Evolutionary conservation across 2,329 filamentous ascomycete species (phyloP), one percentile per base, ranked within the genome.

Genomic region (Pestalotiopsis sp.): DNA sequence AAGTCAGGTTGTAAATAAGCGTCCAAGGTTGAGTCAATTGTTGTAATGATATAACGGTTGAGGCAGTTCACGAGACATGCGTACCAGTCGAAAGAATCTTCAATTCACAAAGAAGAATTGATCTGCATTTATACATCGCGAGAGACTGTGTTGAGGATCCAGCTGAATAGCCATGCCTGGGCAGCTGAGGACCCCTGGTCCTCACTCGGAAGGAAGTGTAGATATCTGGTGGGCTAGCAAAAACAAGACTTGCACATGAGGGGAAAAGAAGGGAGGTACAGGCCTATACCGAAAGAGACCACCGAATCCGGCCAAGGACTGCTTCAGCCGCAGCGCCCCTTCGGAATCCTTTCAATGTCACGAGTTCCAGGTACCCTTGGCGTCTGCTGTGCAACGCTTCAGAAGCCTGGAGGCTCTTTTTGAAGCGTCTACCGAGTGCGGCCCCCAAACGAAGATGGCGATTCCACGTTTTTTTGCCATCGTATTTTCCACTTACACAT

Each of bases 321-420:
- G 75, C 80, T 81, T 52, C 45, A 52, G 45, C 45, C 45, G 45
- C 45, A 52, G 45, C 7, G 45, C 45, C 17, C 45, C 45, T 52
- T 52, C 7, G 17, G 45, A 52, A n/a, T 45, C 17, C 45, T 52
- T 20, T 9, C 14, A 1, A 20, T 17, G 20, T 52, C 45, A 52
- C 45, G 45, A 52, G 45, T n/a, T 17, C 45, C 45, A n/a, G 7
- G 45, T 20, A 20, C 20, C 31, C 45, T 52, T 52, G 45, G 45
- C 45, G 20, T 3, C 45, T 52, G 45, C 45, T 2, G 45, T 52
- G 45, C 17, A 52, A 52, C 45, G 14, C 45, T n/a, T n/a, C 14
- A 52, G 3, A 9, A 52, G 5, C 7, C 6, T n/a, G 45, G 20
- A 9, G 45, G 45, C 17, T n/a, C 4, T 20, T 52, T 23, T n/a